Evolutionary conservation across 2,329 filamentous ascomycete genomes (phyloP).

Genomic region (Hymenoscyphus linearis): DNA sequence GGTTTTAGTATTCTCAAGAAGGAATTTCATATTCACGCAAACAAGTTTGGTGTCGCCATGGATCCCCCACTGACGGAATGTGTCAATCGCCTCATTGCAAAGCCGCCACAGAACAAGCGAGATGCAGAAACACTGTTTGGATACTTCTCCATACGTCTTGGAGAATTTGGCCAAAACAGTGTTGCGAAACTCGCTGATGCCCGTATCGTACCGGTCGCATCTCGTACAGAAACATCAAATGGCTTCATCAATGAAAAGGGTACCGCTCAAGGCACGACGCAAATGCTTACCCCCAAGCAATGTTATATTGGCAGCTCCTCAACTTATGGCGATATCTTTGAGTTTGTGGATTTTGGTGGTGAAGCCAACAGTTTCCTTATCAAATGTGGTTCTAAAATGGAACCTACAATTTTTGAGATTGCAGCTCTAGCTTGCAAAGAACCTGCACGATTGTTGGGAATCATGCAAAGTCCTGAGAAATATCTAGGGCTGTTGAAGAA

Average conservation of each 20-base stretch:
- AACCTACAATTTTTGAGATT: conserved; percentile 83
- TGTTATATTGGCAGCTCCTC: conserved; percentile 73
- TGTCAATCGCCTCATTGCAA: conserved; percentile 64
- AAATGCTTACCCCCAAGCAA: conserved; percentile 61
- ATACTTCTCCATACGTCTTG: conserved; percentile 75
- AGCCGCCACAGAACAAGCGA: conserved; percentile 61
- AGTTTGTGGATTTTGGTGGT: conserved; percentile 90
- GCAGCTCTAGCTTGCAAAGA: conserved; percentile 78
- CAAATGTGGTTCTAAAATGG: conserved; percentile 82
- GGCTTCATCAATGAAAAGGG: conserved; percentile 36
- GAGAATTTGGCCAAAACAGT: conserved; percentile 62
- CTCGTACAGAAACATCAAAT: conserved; percentile 28
- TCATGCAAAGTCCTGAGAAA: conserved; percentile 75
- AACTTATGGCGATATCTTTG: conserved; percentile 83
- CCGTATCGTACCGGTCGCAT: conserved; percentile 64
- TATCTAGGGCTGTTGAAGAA: conserved; percentile 80
- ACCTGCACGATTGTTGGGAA: conserved; percentile 73
- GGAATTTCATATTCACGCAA: conserved; percentile 74
- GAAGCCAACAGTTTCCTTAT: conserved; percentile 86
- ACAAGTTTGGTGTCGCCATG: conserved; percentile 76
- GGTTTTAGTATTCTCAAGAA: conserved; percentile 73
- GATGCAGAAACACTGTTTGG: conserved; percentile 70
- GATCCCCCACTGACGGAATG: conserved; percentile 78
- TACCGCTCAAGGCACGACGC: conserved; percentile 33
- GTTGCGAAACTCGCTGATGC: conserved; percentile 57